Evolutionary conservation across 23 red algal species (phyloP).

Genomic region (Gracilaria gracilis): DNA sequence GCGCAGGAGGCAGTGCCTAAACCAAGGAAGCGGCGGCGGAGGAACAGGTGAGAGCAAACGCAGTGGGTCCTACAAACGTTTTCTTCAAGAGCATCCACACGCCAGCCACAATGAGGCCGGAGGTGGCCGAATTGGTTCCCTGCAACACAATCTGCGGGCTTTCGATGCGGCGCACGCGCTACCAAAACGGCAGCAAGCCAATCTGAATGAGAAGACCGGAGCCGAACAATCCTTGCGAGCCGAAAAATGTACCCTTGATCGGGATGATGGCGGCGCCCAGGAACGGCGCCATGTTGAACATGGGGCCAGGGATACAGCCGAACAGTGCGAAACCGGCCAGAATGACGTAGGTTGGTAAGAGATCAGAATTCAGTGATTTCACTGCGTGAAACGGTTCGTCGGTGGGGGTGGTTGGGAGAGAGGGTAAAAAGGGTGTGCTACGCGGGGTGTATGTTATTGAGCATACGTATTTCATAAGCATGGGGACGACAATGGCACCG

Average conservation of each 20-base stretch:
- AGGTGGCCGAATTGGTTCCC: slow-evolving; percentile 73
- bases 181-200: slow-evolving; percentile 77
- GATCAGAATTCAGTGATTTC: slow-evolving; percentile 43
- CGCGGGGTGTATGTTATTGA: too few relatives aligned
- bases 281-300: slow-evolving; percentile 84
- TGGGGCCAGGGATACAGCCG: slow-evolving; percentile 65
- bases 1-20: slow-evolving; percentile 27
- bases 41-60: slow-evolving; percentile 61
- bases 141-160: slow-evolving; percentile 28
- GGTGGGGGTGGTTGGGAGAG: neutral
- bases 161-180: slow-evolving; percentile 37
- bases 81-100: slow-evolving; percentile 67
- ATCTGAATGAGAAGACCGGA: slow-evolving; percentile 64
- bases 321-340: slow-evolving; percentile 73
- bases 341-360: slow-evolving; percentile 52
- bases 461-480: slow-evolving; percentile 67
- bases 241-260: slow-evolving; percentile 57
- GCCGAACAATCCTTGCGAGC: slow-evolving; percentile 60
- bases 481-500: slow-evolving; percentile 76
- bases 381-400: slow-evolving; percentile 4
- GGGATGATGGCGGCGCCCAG: slow-evolving; percentile 68
- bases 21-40: slow-evolving; percentile 44
- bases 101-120: slow-evolving; percentile 72
- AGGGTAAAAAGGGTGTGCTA: neutral
- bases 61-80: slow-evolving; percentile 42